Conservation (phyloP, 805 yeast species). For the Myxozyma neglecta region DNA sequence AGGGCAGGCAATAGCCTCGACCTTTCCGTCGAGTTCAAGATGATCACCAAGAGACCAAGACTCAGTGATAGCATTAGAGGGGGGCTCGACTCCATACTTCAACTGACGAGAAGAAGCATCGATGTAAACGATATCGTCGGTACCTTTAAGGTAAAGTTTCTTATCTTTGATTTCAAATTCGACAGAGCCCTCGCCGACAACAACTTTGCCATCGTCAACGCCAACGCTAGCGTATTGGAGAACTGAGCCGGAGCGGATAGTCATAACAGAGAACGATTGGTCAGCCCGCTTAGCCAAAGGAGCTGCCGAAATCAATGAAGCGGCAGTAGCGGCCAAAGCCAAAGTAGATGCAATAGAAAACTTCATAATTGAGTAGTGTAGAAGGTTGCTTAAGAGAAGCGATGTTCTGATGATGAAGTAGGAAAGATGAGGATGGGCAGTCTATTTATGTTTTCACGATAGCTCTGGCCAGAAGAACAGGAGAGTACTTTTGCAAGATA, state of each 20-base stretch:
- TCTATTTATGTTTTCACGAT: not conserved
- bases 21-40: slow-evolving; percentile 14
- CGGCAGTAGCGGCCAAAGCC: slow-evolving; percentile 1
- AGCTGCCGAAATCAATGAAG: slow-evolving; percentile 1
- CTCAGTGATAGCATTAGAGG: not conserved
- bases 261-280: not conserved
- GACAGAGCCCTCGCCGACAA: slow-evolving; percentile 7
- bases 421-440: not conserved
- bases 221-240: slow-evolving; percentile 4
- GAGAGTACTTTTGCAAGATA: not conserved
- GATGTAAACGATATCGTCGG: slow-evolving; percentile 17
- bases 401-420: not conserved
- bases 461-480: not conserved
- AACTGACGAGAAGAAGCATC: slow-evolving; percentile 14
- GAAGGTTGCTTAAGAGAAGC: not conserved
- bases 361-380: not conserved
- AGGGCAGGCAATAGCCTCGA: slow-evolving; percentile 16
- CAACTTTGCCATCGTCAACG: not conserved
- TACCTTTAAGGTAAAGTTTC: not conserved
- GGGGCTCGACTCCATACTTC: slow-evolving; percentile 11
- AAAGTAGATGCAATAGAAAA: not conserved
- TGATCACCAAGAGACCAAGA: slow-evolving; percentile 17
- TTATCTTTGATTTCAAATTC: not conserved
- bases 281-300: slow-evolving; percentile 3
- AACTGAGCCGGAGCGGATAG: slow-evolving; percentile 10